These are phyloP conservation scores for Myriangium duriaei DNA, from an alignment of 2,329 filamentous ascomycete species.

Conservation along the genomic window DNA sequence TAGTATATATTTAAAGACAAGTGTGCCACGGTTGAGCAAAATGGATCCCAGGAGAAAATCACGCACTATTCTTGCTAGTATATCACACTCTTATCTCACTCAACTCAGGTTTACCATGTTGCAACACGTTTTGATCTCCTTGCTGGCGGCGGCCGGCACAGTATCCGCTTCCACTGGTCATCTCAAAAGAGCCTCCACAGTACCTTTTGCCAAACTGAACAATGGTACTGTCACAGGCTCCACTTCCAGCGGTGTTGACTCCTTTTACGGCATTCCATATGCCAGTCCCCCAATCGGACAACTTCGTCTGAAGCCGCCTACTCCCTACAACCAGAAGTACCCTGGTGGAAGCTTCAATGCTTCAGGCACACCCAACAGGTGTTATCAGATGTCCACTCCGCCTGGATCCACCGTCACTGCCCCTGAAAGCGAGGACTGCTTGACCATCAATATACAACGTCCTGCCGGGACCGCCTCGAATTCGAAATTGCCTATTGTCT, in stretches of 20 bases:
- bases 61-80: no score
- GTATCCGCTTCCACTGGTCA: no score
- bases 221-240: slow-evolving; percentile 46
- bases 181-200: no score
- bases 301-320: slow-evolving; percentile 59
- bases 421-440: slow-evolving; percentile 31
- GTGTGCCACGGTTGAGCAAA: no score
- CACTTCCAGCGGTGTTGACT: slow-evolving; percentile 42
- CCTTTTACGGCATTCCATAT: slow-evolving; percentile 64
- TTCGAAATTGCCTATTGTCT: slow-evolving; percentile 34
- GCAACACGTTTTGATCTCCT: no score
- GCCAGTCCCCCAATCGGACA: slow-evolving; percentile 54
- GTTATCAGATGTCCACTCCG: slow-evolving; percentile 56
- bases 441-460: slow-evolving; percentile 30
- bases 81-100: no score
- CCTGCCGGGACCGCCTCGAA: slow-evolving; percentile 26
- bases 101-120: no score
- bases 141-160: no score
- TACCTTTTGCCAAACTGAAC: no score
- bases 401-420: slow-evolving; percentile 26
- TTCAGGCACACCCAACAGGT: slow-evolving; percentile 45
- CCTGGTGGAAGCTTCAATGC: slow-evolving; percentile 45
- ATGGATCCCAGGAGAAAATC: no score
- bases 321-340: slow-evolving; percentile 42
- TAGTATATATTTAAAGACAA: no score